Evolutionary conservation across 352 stramenopile genomes (phyloP).

Genomic region (Blastocystis sp.): DNA sequence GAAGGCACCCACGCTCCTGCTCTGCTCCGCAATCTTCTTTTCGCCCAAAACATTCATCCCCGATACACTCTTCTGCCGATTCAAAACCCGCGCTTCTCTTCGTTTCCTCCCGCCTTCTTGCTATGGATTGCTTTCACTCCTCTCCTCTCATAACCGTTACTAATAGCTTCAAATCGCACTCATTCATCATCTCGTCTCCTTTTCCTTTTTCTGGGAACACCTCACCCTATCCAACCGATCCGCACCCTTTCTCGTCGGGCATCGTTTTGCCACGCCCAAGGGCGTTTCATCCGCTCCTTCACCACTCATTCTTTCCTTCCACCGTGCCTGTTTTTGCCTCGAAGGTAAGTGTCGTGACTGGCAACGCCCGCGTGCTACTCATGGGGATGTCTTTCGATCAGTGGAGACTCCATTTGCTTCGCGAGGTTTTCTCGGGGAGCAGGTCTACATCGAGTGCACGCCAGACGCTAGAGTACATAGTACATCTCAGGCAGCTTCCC

Average conservation of each 20-base stretch:
- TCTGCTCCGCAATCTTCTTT: background rate
- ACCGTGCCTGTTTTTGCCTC: background rate
- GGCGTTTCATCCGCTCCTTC: background rate
- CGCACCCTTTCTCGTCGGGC: too few relatives aligned
- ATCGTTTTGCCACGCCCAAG: too few relatives aligned
- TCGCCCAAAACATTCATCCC: background rate
- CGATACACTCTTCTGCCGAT: background rate
- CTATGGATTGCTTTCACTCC: too few relatives aligned
- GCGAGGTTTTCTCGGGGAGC: constrained; percentile 15
- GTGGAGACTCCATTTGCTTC: constrained; percentile 31
- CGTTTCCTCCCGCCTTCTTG: background rate
- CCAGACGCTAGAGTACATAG: constrained; percentile 47
- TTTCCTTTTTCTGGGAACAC: too few relatives aligned
- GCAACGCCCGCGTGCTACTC: background rate
- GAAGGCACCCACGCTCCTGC: background rate
- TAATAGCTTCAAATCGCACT: too few relatives aligned
- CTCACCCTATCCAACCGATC: too few relatives aligned
- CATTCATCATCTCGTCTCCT: too few relatives aligned
- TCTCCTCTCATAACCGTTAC: too few relatives aligned
- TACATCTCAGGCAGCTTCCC: constrained; percentile 40
- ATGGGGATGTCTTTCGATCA: constrained; percentile 33
- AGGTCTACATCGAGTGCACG: constrained; percentile 13
- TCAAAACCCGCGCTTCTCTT: background rate
- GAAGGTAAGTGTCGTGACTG: background rate
- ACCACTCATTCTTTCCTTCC: background rate